Conservation (phyloP, 1,139 yeast genomes). For the Candida sojae region DNA sequence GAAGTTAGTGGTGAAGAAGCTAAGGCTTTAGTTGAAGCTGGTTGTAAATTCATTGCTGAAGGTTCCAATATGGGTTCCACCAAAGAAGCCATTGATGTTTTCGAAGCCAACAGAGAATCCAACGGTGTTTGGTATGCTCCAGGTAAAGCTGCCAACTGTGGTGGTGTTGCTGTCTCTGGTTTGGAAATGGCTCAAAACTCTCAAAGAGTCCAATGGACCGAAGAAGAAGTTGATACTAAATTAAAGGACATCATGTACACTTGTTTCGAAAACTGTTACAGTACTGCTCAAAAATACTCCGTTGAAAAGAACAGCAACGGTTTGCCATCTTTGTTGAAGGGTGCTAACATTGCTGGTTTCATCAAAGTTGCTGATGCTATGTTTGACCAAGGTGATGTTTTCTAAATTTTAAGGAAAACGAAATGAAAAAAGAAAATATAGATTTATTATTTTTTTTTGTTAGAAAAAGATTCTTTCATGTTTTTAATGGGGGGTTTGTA, state of each 20-base stretch:
- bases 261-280: slow-evolving; percentile 91
- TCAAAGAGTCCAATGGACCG: slow-evolving; percentile 84
- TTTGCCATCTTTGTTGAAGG: slow-evolving; percentile 93
- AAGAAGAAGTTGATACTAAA: slow-evolving; percentile 85
- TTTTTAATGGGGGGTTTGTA: slow-evolving; percentile 1
- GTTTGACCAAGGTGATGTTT: slow-evolving; percentile 95
- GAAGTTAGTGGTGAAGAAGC: slow-evolving; percentile 98
- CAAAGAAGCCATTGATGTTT: slow-evolving; percentile 92
- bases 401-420: slow-evolving; percentile 25
- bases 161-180: slow-evolving; percentile 99
- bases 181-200: slow-evolving; percentile 99
- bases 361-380: slow-evolving; percentile 97
- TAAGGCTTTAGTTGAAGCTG: slow-evolving; percentile 86
- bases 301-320: slow-evolving; percentile 58
- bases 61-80: slow-evolving; percentile 99
- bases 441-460: neutral
- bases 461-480: neutral
- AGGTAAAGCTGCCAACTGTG: slow-evolving; percentile 99
- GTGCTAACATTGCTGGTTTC: slow-evolving; percentile 99
- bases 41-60: slow-evolving; percentile 93
- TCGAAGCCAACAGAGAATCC: slow-evolving; percentile 80
- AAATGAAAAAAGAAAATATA: neutral
- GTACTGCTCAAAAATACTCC: slow-evolving; percentile 80
- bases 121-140: slow-evolving; percentile 94
- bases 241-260: slow-evolving; percentile 89